phyloP scores from a whole-genome alignment of 2,329 filamentous ascomycete species.

The Colletotrichum lentis region DNA sequence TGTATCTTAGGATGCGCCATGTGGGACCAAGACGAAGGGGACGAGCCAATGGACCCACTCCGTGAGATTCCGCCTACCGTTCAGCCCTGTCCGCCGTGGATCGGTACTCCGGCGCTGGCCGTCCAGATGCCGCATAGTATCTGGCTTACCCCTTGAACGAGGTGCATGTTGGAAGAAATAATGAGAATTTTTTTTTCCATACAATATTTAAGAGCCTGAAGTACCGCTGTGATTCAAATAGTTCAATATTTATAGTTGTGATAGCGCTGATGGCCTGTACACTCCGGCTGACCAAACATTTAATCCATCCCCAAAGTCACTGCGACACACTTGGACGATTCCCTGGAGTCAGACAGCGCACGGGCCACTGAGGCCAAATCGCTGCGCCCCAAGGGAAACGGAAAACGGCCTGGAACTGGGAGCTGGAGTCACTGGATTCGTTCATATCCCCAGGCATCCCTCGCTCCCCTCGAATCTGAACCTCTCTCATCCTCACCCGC shows the following conservation, averaged over 20 bases:
- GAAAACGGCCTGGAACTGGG: slow-evolving; percentile 14
- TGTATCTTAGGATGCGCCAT: slow-evolving; percentile 5
- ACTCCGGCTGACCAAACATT: neutral
- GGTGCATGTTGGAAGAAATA: no score
- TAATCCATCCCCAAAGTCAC: slow-evolving; percentile 10
- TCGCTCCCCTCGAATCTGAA: slow-evolving; percentile 15
- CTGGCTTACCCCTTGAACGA: rapidly evolving
- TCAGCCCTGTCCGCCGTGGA: slow-evolving; percentile 21
- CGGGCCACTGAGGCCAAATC: slow-evolving; percentile 39
- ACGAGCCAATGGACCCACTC: slow-evolving; percentile 1
- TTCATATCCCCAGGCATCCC: slow-evolving; percentile 38
- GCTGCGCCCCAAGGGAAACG: slow-evolving; percentile 25
- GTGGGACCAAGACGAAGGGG: neutral
- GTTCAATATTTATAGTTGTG: neutral
- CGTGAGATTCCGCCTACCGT: slow-evolving; percentile 18
- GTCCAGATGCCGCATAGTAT: neutral
- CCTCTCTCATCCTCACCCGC: slow-evolving; percentile 30
- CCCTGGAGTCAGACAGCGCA: slow-evolving; percentile 2
- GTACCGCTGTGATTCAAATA: rapidly evolving
- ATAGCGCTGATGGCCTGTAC: neutral
- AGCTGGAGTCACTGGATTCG: slow-evolving; percentile 25
- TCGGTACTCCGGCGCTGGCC: neutral
- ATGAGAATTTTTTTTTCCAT: no score
- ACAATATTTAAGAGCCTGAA: no score
- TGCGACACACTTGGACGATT: neutral